phyloP scores from a whole-genome alignment of 1,284 basidiomycete species.

The Sparassis latifolia region DNA sequence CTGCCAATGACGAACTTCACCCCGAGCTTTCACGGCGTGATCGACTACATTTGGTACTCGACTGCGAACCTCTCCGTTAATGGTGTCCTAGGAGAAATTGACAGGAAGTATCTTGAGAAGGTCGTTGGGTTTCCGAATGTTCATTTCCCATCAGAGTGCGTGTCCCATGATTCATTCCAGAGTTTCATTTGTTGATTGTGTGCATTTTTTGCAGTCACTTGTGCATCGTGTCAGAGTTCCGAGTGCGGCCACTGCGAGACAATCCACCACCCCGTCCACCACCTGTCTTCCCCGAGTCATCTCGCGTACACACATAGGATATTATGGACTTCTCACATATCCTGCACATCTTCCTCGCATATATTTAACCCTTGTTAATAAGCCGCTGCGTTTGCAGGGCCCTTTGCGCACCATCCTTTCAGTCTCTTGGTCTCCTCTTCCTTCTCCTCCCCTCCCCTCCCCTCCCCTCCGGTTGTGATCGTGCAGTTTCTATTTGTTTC shows the following conservation, averaged over 20 bases:
- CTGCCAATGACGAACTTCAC: conserved; percentile 88
- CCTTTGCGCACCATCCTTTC: conserved; percentile 7
- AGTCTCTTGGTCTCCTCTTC: conserved; percentile 6
- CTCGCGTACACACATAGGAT: conserved; percentile 24
- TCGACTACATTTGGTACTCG: conserved; percentile 96
- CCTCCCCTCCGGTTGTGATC: conserved; percentile 12
- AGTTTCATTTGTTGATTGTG: conserved; percentile 13
- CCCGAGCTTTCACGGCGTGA: conserved; percentile 75
- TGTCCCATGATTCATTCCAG: conserved; percentile 21
- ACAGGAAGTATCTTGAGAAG: conserved; percentile 81
- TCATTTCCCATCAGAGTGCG: conserved; percentile 93
- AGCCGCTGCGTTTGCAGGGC: conserved; percentile 3
- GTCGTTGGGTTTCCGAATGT: conserved; percentile 96
- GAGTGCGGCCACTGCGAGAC: conserved; percentile 62
- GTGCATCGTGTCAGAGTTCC: conserved; percentile 63
- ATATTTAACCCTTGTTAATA: conserved; percentile 23
- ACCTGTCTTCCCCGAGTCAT: conserved; percentile 29
- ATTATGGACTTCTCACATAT: conserved; percentile 15
- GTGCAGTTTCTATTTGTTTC: conserved; percentile 2
- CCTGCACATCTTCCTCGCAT: conserved; percentile 10
- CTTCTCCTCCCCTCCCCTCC: too few species aligned
- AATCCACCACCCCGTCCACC: conserved; percentile 29
- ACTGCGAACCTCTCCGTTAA: conserved; percentile 76
- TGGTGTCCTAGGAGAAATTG: conserved; percentile 85
- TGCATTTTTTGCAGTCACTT: conserved; percentile 45